These are phyloP conservation scores for Prunus padus DNA, from an alignment of 306 rosid species.

Conservation along the genomic window DNA sequence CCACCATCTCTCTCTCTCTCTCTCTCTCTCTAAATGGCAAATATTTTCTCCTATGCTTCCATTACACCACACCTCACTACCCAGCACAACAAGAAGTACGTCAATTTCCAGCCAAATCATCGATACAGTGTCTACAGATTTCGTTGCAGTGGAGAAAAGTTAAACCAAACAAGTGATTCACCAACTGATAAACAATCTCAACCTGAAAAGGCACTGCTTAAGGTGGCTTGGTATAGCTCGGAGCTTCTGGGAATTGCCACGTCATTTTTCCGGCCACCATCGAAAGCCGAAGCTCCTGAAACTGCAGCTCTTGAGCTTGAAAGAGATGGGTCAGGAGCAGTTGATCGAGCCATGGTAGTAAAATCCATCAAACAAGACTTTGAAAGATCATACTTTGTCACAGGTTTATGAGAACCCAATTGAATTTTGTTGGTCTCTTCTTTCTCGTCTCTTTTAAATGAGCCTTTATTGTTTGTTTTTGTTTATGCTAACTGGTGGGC, in stretches of 20 bases:
- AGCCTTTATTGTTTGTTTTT: background rate
- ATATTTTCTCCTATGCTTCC: constrained; percentile 38
- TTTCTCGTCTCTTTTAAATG: background rate
- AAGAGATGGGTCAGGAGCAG: constrained; percentile 37
- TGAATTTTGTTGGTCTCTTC: background rate
- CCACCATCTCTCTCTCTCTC: background rate
- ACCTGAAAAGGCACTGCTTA: constrained; percentile 62
- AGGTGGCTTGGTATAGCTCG: constrained; percentile 85
- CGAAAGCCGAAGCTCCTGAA: constrained; percentile 36
- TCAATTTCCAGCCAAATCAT: constrained; percentile 29
- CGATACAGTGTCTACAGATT: constrained; percentile 27
- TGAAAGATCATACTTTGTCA: constrained; percentile 57
- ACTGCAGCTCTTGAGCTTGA: constrained; percentile 37
- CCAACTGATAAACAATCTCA: constrained; percentile 36
- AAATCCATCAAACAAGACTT: constrained; percentile 55
- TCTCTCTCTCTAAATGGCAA: constrained; percentile 35
- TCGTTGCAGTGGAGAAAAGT: constrained; percentile 52
- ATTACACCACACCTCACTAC: constrained; percentile 23
- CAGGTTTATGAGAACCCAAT: constrained; percentile 32
- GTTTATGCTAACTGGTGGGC: constrained; percentile 3
- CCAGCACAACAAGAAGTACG: constrained; percentile 3
- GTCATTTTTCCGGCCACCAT: constrained; percentile 64
- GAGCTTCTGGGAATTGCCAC: constrained; percentile 88
- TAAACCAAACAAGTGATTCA: constrained; percentile 29
- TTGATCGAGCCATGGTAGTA: constrained; percentile 53